These are phyloP conservation scores for Trichomonas gallinae DNA, from an alignment of 208 protist species.

Conservation along the genomic window DNA sequence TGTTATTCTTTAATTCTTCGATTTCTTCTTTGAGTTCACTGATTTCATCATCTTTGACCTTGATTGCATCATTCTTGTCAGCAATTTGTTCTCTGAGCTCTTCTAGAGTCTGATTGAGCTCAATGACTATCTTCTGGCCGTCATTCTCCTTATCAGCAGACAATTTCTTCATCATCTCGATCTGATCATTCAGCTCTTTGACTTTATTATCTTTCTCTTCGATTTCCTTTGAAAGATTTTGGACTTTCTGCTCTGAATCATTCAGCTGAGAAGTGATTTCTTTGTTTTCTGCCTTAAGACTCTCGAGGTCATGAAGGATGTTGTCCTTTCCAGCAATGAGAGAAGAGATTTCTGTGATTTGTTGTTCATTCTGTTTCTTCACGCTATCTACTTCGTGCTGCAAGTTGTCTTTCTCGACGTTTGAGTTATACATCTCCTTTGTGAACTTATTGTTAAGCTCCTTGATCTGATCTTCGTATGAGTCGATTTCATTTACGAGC, in stretches of 20 bases:
- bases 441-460: not conserved
- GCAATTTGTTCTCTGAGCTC: not conserved
- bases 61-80: not conserved
- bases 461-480: not conserved
- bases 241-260: not conserved
- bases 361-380: not conserved
- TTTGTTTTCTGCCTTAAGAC: not conserved
- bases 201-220: not conserved
- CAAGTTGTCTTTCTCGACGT: not conserved
- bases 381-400: not conserved
- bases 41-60: not conserved
- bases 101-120: not conserved
- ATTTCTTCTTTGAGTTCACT: not conserved
- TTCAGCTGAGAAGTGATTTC: not conserved
- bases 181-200: not conserved
- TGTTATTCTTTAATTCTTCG: not conserved
- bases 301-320: not conserved
- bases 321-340: not conserved
- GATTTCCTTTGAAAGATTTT: not conserved
- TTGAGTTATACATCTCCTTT: not conserved
- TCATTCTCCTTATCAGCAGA: not conserved
- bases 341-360: not conserved
- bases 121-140: not conserved
- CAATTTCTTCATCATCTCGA: not conserved
- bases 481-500: not conserved